A percentile compares a stretch with the other conserved stretches of the same genome.
Evolutionary conservation across 805 yeast genomes (phyloP).

Genomic region (Zygosaccharomyces siamensis): DNA sequence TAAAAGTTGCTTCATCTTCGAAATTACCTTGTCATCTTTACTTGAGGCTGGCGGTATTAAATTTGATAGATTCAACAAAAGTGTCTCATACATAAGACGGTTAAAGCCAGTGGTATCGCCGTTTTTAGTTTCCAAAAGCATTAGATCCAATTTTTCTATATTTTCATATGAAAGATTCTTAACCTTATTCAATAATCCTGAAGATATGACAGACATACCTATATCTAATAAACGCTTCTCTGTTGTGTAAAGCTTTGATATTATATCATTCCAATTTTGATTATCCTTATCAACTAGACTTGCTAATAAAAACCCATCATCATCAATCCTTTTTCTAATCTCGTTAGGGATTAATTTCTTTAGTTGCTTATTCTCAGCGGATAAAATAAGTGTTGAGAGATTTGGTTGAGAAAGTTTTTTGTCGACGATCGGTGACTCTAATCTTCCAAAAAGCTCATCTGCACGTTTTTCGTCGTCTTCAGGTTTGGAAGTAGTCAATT

Average conservation of each 20-base stretch:
- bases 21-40: conserved; percentile 12
- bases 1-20: conserved; percentile 21
- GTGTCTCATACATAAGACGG: conserved; percentile 22
- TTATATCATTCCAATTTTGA: conserved; percentile 29
- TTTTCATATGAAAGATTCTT: conserved; percentile 22
- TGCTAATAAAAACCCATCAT: conserved; percentile 22
- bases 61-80: conserved; percentile 23
- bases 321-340: conserved; percentile 20
- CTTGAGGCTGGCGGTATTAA: conserved; percentile 4
- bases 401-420: not conserved
- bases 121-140: conserved; percentile 20
- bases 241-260: conserved; percentile 17
- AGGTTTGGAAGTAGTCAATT: not conserved
- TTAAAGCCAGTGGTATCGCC: conserved; percentile 14
- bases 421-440: not conserved
- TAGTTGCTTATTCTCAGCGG: conserved; percentile 14
- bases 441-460: conserved; percentile 5
- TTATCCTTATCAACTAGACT: conserved; percentile 21
- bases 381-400: conserved; percentile 20
- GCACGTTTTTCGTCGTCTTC: conserved; percentile 1
- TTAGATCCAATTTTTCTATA: conserved; percentile 24
- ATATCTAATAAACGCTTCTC: conserved; percentile 15
- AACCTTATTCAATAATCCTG: conserved; percentile 11
- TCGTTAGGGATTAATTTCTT: conserved; percentile 20
- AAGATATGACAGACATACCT: conserved; percentile 7